Evolutionary conservation across 2,329 filamentous ascomycete genomes (phyloP).

Genomic region (Diplodia corticola): DNA sequence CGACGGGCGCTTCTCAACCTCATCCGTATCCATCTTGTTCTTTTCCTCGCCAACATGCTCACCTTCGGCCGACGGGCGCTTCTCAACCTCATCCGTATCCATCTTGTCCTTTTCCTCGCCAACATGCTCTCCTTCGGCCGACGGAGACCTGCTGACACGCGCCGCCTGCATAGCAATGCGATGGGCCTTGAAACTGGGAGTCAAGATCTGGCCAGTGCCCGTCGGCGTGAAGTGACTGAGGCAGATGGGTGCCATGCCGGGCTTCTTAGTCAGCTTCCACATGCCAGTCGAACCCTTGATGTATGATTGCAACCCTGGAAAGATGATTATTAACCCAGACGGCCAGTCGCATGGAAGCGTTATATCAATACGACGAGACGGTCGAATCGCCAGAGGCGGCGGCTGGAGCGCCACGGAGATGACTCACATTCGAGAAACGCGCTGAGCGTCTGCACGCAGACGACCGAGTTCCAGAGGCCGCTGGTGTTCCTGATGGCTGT

Average conservation of each 20-base stretch:
- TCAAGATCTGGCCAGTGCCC: background rate
- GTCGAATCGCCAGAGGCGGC: background rate
- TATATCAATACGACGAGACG: background rate
- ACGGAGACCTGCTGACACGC: too few relatives aligned
- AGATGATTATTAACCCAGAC: background rate
- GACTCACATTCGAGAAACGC: background rate
- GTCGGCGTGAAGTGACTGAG: background rate
- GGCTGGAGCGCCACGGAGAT: too few relatives aligned
- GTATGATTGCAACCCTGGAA: background rate
- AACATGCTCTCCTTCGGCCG: background rate
- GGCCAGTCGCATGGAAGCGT: background rate
- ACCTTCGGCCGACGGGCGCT: too few relatives aligned
- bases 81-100: too few relatives aligned
- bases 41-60: too few relatives aligned
- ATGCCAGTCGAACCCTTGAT: background rate
- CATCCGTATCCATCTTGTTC: too few relatives aligned
- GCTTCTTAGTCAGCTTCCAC: background rate
- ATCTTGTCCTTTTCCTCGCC: too few relatives aligned
- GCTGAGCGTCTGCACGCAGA: background rate
- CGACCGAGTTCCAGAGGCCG: background rate
- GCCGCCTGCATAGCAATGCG: background rate
- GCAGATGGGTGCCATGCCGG: background rate
- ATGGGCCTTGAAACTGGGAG: background rate
- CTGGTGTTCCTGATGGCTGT: slow-evolving; percentile 58
- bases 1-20: too few relatives aligned